Evolutionary conservation across 306 rosid genomes (phyloP).

Genomic region (Alnus glutinosa): DNA sequence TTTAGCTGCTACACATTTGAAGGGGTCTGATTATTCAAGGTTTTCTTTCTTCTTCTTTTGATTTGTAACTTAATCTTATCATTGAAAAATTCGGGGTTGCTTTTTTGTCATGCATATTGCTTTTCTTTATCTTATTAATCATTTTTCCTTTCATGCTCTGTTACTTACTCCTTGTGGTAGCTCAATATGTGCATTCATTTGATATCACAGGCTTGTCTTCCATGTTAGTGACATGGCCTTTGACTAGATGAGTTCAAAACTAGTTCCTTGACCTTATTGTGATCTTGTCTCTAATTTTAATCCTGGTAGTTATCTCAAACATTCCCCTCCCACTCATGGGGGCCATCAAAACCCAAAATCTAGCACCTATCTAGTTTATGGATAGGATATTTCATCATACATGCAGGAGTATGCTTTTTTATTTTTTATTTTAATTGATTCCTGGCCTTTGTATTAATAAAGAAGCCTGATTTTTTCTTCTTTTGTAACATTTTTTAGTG

Average conservation of each 20-base stretch:
- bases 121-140: not conserved
- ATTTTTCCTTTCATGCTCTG: not conserved
- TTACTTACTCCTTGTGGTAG: not conserved
- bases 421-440: not conserved
- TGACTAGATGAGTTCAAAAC: not conserved
- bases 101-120: not conserved
- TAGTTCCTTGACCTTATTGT: too few relatives aligned
- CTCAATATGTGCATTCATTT: not conserved
- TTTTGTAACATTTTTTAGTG: not conserved
- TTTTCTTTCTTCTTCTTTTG: constrained; percentile 28
- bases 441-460: not conserved
- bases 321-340: not conserved
- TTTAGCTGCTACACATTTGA: constrained; percentile 88
- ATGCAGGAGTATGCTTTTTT: not conserved
- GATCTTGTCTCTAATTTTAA: too few relatives aligned
- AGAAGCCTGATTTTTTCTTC: not conserved
- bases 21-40: constrained; percentile 99
- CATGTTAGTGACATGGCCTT: not conserved
- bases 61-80: constrained; percentile 11
- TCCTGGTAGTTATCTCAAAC: too few relatives aligned
- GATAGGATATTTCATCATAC: not conserved
- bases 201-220: not conserved
- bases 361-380: not conserved
- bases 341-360: not conserved
- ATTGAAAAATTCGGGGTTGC: not conserved